Evolutionary conservation across 2,329 filamentous ascomycete genomes (phyloP).

Genomic region (Arthrocladium fulminans): DNA sequence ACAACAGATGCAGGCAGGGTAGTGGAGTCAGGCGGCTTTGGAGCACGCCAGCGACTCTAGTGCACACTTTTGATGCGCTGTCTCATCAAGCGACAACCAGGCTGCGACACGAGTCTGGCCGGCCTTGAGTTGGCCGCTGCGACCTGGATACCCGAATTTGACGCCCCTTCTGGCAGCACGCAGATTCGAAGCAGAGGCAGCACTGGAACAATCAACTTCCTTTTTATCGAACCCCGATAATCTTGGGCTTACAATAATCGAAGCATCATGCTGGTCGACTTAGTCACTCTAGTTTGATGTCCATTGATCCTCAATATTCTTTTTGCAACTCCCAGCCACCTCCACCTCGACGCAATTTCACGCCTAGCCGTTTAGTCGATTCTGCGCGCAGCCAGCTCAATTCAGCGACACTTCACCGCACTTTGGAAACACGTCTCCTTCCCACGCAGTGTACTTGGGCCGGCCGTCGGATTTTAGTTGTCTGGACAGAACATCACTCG

Average conservation of each 20-base stretch:
- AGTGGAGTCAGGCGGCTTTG: not conserved
- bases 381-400: not conserved
- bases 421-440: not conserved
- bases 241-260: not conserved
- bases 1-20: not conserved
- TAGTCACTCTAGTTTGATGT: not conserved
- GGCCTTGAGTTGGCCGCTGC: not conserved
- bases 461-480: not conserved
- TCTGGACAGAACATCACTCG: not conserved
- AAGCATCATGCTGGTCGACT: not conserved
- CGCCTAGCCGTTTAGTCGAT: not conserved
- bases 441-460: not conserved
- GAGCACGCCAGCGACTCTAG: not conserved
- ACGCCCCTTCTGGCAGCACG: not conserved
- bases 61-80: not conserved
- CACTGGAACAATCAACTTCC: not conserved
- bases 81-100: not conserved
- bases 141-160: conserved; percentile 1
- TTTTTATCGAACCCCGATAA: not conserved
- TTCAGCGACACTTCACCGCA: not conserved
- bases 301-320: not conserved
- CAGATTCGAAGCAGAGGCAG: not conserved
- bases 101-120: not conserved
- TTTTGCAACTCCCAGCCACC: conserved; percentile 1
- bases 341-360: conserved; percentile 2